Conservation (phyloP, 2,329 filamentous ascomycete species). For the Xylaria sp. region DNA sequence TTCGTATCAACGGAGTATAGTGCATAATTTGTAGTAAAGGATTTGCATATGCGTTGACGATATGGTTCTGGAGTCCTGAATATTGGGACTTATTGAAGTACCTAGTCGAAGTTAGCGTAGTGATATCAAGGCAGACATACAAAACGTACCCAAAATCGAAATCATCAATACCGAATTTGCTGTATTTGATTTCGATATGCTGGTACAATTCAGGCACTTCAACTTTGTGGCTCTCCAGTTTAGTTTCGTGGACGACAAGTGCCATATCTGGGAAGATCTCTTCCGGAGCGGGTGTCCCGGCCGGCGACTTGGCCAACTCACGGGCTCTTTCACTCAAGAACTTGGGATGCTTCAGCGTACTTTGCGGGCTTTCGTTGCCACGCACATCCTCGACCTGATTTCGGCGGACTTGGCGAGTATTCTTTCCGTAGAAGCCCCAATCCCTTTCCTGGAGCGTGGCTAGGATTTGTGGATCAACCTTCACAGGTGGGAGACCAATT, state of each 20-base stretch:
- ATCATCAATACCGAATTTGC: conserved; percentile 98
- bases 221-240: conserved; percentile 78
- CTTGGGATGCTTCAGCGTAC: conserved; percentile 80
- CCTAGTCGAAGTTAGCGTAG: conserved; percentile 54
- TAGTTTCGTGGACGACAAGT: conserved; percentile 73
- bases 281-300: conserved; percentile 55
- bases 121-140: background rate
- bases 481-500: conserved; percentile 81
- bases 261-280: conserved; percentile 65
- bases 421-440: conserved; percentile 81
- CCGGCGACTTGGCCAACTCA: conserved; percentile 64
- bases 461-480: conserved; percentile 77
- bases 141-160: conserved; percentile 87
- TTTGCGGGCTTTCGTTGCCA: conserved; percentile 66
- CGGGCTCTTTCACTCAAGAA: conserved; percentile 94
- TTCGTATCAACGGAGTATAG: conserved; percentile 88
- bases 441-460: conserved; percentile 76
- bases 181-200: conserved; percentile 98
- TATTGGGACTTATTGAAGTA: conserved; percentile 95
- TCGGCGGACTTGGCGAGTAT: conserved; percentile 75
- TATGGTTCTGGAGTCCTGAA: conserved; percentile 94
- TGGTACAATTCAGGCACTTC: conserved; percentile 91
- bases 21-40: conserved; percentile 89
- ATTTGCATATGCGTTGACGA: conserved; percentile 96
- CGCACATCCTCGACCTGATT: conserved; percentile 88